Evolutionary conservation across 257 asterid species (phyloP), one percentile per base, ranked within the genome.

Genomic region (Catharanthus roseus): DNA sequence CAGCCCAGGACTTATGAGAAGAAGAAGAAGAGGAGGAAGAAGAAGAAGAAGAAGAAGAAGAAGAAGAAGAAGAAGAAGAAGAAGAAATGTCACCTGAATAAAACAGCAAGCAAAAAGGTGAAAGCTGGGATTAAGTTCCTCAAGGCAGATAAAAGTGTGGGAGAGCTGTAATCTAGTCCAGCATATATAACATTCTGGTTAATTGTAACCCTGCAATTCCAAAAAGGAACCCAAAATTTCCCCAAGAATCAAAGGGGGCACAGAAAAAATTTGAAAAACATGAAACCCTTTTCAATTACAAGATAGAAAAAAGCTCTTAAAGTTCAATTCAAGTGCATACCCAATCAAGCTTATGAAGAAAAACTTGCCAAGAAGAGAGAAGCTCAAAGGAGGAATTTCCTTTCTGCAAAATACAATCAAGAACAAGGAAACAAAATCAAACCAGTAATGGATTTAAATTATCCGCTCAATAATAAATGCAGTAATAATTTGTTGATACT

Each of bases 81-180:
- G 4, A 4, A 29, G 18, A 29, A 16, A 5, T 31, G 23, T 13
- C 39, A 84, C 89, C 85, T 79, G 74, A 77, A 76, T 21, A 86
- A 56, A 64, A 83, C 50, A 23, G 90, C 87, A 23, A 85, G 86
- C 51, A 83, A 18, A 68, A 85, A 83, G 0, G 86, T 81, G 5
- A 81, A n/a, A 77, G 84, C 82, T 12, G 90, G 86, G 29, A 65
- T 62, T 24, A 83, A 70, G 70, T 81, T 85, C 69, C 74, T 73
- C 78, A 81, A 70, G 41, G 87, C 83, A 53, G 90, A 73, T 72
- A 69, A 79, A 19, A 86, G 78, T 3, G 86, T 81, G 23, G 88
- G 90, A 72, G 72, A 72, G 65, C 88, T 79, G 58, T 74, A 76
- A 7, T 39, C 62, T 9, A 86, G 28, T 10, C 84, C 88, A 10